Evolutionary conservation across 306 rosid species (phyloP).

Genomic region (Rosa chinensis): DNA sequence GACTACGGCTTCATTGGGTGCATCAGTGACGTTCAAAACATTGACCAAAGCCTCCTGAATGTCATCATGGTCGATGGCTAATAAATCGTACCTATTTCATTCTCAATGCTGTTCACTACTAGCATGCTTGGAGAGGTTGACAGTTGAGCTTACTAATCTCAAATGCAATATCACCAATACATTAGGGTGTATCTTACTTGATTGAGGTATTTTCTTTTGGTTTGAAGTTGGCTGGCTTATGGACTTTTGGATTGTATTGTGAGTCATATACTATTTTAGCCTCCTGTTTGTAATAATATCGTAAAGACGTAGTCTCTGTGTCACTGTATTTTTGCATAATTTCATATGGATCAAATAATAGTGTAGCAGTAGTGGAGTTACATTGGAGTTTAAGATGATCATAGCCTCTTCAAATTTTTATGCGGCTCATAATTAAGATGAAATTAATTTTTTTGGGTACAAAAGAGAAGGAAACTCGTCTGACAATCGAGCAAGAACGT

Average conservation of each 20-base stretch:
- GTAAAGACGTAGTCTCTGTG: background rate
- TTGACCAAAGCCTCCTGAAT: conserved; percentile 34
- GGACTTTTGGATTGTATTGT: background rate
- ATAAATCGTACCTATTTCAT: background rate
- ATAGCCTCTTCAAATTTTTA: too few relatives aligned
- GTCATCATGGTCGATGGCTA: background rate
- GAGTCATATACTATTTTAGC: background rate
- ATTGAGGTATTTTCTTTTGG: background rate
- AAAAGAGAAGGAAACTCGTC: too few relatives aligned
- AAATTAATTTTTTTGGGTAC: too few relatives aligned
- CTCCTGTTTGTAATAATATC: background rate
- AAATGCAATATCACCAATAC: background rate
- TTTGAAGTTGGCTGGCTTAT: background rate
- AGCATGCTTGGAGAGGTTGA: background rate
- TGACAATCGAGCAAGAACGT: too few relatives aligned
- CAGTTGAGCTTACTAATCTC: background rate
- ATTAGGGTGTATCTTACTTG: background rate
- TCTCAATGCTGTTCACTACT: background rate
- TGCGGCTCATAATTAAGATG: too few relatives aligned
- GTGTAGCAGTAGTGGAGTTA: too few relatives aligned
- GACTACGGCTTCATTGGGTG: conserved; percentile 34
- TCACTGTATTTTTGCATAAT: background rate
- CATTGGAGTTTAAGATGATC: too few relatives aligned
- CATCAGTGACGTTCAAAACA: conserved; percentile 42
- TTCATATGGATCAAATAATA: background rate